Conservation (phyloP, 306 rosid species). For the Myrica gale region DNA sequence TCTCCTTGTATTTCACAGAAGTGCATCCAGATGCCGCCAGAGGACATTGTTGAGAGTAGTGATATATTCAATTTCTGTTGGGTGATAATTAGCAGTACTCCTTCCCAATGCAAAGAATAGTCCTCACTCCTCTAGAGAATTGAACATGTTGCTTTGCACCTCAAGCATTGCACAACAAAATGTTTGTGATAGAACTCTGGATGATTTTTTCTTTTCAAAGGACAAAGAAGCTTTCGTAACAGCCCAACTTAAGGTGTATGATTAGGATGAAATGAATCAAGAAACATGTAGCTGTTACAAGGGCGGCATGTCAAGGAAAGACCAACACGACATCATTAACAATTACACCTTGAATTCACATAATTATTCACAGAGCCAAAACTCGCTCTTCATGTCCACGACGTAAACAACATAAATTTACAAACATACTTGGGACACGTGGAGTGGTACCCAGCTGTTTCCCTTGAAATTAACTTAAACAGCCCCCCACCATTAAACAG, state of each 20-base stretch:
- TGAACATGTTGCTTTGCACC: constrained; percentile 1
- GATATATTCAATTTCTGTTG: neutral
- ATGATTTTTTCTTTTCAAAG: neutral
- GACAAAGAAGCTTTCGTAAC: neutral
- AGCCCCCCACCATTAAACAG: too few relatives aligned
- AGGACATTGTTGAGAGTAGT: too few relatives aligned
- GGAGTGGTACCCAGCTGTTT: constrained; percentile 31
- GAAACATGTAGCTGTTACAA: neutral
- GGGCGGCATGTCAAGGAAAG: neutral
- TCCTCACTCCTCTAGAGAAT: neutral
- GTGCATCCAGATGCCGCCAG: too few relatives aligned
- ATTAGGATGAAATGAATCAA: neutral
- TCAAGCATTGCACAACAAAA: neutral
- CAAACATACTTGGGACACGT: constrained; percentile 7
- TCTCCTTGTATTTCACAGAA: too few relatives aligned
- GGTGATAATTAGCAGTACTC: neutral
- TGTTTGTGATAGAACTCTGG: neutral
- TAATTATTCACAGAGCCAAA: constrained; percentile 19
- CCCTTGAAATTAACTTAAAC: constrained; percentile 6
- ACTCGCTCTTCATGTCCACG: constrained; percentile 3
- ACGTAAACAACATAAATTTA: constrained; percentile 26
- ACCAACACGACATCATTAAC: constrained; percentile 9
- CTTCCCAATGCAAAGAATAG: neutral
- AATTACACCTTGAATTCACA: constrained; percentile 16
- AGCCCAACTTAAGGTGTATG: neutral